Percentiles rank a stretch among this genome's conserved stretches.
Evolutionary conservation across 108 stramenopile species (phyloP).

Genomic region (Cyclotella baltica): DNA sequence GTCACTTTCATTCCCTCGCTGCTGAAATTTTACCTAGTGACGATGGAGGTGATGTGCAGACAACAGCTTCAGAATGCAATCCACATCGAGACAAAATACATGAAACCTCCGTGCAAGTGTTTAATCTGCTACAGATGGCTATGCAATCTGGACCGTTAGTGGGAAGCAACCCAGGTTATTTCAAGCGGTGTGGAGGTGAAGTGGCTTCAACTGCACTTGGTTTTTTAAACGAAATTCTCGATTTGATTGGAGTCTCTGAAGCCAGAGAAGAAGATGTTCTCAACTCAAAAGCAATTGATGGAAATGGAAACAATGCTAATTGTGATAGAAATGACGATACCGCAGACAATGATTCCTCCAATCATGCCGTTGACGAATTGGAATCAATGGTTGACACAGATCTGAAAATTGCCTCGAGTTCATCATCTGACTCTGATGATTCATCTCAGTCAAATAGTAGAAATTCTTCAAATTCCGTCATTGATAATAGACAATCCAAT

Average conservation of each 20-base stretch:
- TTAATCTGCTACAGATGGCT: slow-evolving; percentile 67
- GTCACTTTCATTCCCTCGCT: slow-evolving; percentile 33
- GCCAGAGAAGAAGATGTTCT: not conserved
- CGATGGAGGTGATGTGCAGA: not conserved
- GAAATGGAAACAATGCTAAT: not conserved
- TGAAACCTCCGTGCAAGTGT: slow-evolving; percentile 51
- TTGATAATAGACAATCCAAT: not conserved
- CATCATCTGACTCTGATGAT: not conserved
- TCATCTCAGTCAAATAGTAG: not conserved
- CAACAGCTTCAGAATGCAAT: not conserved
- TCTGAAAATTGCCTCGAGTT: not conserved
- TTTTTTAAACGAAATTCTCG: slow-evolving; percentile 60
- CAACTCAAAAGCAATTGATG: not conserved
- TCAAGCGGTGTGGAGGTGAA: slow-evolving; percentile 79
- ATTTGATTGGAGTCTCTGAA: slow-evolving; percentile 13
- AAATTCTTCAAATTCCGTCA: not conserved
- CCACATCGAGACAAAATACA: not conserved
- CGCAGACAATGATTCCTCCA: not conserved
- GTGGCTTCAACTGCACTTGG: slow-evolving; percentile 62
- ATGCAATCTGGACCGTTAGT: slow-evolving; percentile 80
- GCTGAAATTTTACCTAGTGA: not conserved
- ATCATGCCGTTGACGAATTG: not conserved
- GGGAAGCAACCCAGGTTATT: slow-evolving; percentile 84
- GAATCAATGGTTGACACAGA: not conserved
- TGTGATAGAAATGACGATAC: not conserved